These are phyloP conservation scores for Lichtheimia ornata DNA, from an alignment of 371 early-diverging fungal species.

Conservation along the genomic window DNA sequence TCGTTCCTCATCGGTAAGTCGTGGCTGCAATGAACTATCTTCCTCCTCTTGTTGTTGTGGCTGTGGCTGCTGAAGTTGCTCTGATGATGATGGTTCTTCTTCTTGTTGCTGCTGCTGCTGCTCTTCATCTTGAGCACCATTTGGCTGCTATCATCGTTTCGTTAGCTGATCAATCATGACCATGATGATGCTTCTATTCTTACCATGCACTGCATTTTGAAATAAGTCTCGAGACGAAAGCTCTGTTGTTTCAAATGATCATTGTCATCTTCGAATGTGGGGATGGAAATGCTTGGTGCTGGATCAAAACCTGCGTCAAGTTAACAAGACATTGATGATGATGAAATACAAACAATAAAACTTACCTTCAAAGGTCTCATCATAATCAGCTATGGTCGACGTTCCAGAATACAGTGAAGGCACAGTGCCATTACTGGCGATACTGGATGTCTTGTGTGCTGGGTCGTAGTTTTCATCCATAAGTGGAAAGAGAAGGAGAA, in stretches of 20 bases:
- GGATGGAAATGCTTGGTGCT: background rate
- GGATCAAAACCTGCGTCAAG: background rate
- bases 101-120: background rate
- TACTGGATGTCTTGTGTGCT: constrained; percentile 4
- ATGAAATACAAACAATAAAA: background rate
- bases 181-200: background rate
- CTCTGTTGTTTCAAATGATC: background rate
- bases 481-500: constrained; percentile 1
- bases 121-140: too few species aligned
- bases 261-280: background rate
- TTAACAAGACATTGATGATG: too few species aligned
- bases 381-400: background rate
- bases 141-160: too few species aligned
- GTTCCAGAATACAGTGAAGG: constrained; percentile 4
- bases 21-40: background rate
- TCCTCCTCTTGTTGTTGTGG: background rate
- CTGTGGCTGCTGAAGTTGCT: background rate
- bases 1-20: constrained; percentile 83
- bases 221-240: constrained; percentile 4
- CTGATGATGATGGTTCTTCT: background rate
- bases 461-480: constrained; percentile 5
- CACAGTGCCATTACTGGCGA: constrained; percentile 3
- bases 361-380: background rate
- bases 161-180: background rate
- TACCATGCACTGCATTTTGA: background rate